phyloP scores from a whole-genome alignment of 306 rosid species.

The Begonia fuchsioides region DNA sequence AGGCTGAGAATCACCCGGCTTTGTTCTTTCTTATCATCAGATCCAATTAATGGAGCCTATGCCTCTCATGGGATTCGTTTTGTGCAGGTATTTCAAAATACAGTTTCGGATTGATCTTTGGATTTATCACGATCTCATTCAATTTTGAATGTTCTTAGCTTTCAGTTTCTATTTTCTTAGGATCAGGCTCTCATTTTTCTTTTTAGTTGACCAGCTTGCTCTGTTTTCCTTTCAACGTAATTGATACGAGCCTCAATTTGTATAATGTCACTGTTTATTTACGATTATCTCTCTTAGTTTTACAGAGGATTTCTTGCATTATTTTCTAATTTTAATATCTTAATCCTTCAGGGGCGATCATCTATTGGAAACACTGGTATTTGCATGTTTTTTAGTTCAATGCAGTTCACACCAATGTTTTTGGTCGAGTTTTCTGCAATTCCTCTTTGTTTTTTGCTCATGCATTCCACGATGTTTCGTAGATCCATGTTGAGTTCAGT shows the following conservation, averaged over 20 bases:
- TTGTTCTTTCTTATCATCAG: slow-evolving; percentile 29
- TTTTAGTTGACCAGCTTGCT: too few species aligned
- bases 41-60: slow-evolving; percentile 23
- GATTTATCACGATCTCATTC: too few species aligned
- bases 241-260: not conserved
- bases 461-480: slow-evolving; percentile 27
- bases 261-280: not conserved
- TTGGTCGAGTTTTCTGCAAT: slow-evolving; percentile 59
- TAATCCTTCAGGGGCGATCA: slow-evolving; percentile 36
- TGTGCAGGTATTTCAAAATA: slow-evolving; percentile 24
- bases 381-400: slow-evolving; percentile 41
- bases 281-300: not conserved
- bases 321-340: not conserved
- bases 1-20: slow-evolving; percentile 26
- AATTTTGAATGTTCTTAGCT: too few species aligned
- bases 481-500: slow-evolving; percentile 18
- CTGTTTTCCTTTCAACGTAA: too few species aligned
- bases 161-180: too few species aligned
- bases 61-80: slow-evolving; percentile 28
- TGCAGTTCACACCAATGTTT: slow-evolving; percentile 30
- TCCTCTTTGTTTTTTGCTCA: slow-evolving; percentile 40
- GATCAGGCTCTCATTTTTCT: too few species aligned
- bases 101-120: not conserved
- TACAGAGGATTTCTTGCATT: not conserved
- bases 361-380: slow-evolving; percentile 17